Percentiles rank a stretch among this genome's conserved stretches.
These are phyloP conservation scores for Blastocystis sp. DNA, from an alignment of 352 stramenopile species.

Conservation along the genomic window DNA sequence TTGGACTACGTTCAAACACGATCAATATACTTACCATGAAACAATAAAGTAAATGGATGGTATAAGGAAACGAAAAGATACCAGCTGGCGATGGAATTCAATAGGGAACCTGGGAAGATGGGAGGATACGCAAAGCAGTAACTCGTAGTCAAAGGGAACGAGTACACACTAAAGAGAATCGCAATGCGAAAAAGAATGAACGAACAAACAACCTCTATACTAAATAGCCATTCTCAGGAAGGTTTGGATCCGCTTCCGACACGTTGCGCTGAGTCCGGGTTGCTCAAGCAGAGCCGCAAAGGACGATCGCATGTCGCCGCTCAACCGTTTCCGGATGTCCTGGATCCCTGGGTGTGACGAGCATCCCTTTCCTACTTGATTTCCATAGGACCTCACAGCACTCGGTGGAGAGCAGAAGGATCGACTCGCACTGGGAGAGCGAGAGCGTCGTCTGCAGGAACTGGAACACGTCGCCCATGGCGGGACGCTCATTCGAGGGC, in stretches of 20 bases:
- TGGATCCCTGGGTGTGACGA: not conserved
- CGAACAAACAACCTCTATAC: not conserved
- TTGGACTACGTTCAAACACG: not conserved
- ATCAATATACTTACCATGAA: no score
- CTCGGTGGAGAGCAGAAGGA: not conserved
- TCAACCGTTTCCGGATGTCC: not conserved
- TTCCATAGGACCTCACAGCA: not conserved
- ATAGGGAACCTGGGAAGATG: no score
- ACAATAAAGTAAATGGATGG: no score
- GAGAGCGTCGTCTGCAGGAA: not conserved
- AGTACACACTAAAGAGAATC: no score
- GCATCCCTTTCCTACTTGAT: not conserved
- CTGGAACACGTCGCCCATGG: constrained; percentile 36
- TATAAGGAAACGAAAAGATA: no score
- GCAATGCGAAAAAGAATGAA: not conserved
- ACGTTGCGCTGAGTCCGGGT: not conserved
- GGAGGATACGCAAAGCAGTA: no score
- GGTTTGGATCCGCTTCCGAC: not conserved
- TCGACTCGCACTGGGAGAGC: not conserved
- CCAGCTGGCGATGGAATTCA: no score
- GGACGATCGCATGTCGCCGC: not conserved
- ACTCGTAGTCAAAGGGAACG: no score
- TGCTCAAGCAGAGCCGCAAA: not conserved
- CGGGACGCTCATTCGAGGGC: not conserved
- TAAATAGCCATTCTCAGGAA: not conserved